A percentile compares a stretch with the other conserved stretches of the same genome.
These are phyloP conservation scores for Digitaria exilis DNA, from an alignment of 202 grass and related monocot genomes.

Conservation along the genomic window DNA sequence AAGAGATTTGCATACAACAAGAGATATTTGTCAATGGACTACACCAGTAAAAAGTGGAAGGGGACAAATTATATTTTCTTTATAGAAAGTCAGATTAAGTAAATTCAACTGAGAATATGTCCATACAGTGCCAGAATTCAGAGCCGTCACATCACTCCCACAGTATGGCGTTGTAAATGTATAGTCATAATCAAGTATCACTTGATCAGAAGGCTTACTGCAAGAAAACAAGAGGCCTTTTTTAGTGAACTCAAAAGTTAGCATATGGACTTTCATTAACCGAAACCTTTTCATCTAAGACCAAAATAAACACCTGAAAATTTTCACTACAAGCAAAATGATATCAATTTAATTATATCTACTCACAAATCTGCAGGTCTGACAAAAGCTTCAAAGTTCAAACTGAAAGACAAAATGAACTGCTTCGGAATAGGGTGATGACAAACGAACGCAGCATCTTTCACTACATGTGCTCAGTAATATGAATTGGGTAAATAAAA, in stretches of 20 bases:
- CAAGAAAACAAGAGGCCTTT: constrained; percentile 37
- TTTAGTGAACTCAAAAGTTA: constrained; percentile 1
- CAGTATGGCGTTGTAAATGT: constrained; percentile 91
- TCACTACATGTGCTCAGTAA: constrained; percentile 11
- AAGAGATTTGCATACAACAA: constrained; percentile 9
- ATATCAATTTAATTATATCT: not conserved
- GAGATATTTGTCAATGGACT: not conserved
- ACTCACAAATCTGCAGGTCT: not conserved
- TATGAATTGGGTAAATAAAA: constrained; percentile 12
- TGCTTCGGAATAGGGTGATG: constrained; percentile 24
- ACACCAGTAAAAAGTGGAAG: constrained; percentile 6
- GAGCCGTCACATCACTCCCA: constrained; percentile 62
- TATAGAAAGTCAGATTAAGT: not conserved
- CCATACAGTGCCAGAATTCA: constrained; percentile 53
- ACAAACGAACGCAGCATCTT: not conserved
- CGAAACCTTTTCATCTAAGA: constrained; percentile 6
- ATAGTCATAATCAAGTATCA: constrained; percentile 97
- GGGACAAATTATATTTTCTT: not conserved
- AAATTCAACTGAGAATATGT: not conserved
- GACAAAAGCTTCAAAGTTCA: not conserved
- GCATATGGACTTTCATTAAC: not conserved
- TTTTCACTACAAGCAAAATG: not conserved
- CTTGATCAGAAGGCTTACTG: constrained; percentile 89
- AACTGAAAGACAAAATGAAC: not conserved
- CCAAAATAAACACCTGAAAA: not conserved